Percentiles rank a stretch among this genome's conserved stretches.
Conservation (phyloP, 2,329 filamentous ascomycete genomes). For the Penicillium aurantiogriseum region DNA sequence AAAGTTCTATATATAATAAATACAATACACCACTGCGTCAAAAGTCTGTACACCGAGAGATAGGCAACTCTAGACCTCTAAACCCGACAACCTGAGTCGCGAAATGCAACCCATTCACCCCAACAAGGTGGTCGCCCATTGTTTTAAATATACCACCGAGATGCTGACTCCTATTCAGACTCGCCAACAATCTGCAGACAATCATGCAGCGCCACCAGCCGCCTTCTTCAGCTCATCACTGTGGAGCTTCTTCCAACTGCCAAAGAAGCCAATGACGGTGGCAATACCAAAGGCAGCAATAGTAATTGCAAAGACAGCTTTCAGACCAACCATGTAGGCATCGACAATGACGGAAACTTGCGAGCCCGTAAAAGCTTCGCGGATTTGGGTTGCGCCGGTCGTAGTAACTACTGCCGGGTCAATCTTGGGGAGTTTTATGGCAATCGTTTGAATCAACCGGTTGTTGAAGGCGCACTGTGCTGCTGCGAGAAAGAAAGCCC, state of each 20-base stretch:
- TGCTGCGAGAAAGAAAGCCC: conserved; percentile 31
- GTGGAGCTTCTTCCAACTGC: neutral
- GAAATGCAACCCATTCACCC: neutral
- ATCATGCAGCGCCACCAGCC: neutral
- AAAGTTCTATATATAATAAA: neutral
- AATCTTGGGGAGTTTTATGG: neutral
- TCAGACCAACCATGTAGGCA: conserved; percentile 13
- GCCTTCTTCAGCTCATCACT: neutral
- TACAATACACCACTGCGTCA: neutral
- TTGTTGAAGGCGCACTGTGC: conserved; percentile 34
- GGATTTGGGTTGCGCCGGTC: conserved; percentile 11
- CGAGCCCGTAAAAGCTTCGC: neutral
- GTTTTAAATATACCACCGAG: neutral
- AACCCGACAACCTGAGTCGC: neutral
- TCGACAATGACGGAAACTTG: neutral
- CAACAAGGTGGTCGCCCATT: neutral
- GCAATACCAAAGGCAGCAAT: conserved; percentile 22
- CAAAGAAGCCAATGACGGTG: conserved; percentile 8
- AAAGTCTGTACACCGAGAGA: neutral
- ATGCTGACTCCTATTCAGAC: neutral
- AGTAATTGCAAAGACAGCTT: conserved; percentile 7
- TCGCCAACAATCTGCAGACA: neutral
- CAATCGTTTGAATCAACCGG: conserved; percentile 17
- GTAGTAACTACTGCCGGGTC: neutral
- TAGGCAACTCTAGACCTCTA: neutral